Conservation (phyloP, 169 alveolate genomes). For the Eimeria brunetti region DNA sequence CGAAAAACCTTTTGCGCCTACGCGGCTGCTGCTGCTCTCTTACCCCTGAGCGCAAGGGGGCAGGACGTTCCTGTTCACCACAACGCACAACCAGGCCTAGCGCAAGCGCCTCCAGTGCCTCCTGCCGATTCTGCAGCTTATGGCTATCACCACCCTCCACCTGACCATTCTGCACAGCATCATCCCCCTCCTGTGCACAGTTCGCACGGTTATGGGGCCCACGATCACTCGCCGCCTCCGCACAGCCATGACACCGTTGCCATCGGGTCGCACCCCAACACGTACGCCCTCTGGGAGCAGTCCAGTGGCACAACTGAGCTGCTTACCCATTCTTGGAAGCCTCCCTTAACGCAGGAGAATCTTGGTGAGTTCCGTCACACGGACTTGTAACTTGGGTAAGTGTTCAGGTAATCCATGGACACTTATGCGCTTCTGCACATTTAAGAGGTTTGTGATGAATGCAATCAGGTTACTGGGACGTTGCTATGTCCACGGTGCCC, state of each 20-base stretch:
- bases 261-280: not conserved
- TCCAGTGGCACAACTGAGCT: constrained; percentile 44
- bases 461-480: constrained; percentile 81
- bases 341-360: constrained; percentile 55
- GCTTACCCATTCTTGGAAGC: constrained; percentile 56
- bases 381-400: not conserved
- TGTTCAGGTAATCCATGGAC: not conserved
- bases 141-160: constrained; percentile 50
- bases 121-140: constrained; percentile 38
- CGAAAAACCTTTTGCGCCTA: constrained; percentile 50
- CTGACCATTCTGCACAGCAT: constrained; percentile 24
- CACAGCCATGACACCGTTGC: constrained; percentile 8
- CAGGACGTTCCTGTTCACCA: constrained; percentile 59
- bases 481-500: constrained; percentile 86
- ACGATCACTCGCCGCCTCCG: constrained; percentile 19
- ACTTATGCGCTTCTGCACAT: too few species aligned
- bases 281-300: constrained; percentile 48
- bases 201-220: constrained; percentile 78
- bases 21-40: constrained; percentile 55
- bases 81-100: constrained; percentile 43
- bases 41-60: constrained; percentile 36
- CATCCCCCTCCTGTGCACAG: constrained; percentile 45
- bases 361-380: constrained; percentile 15
- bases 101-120: constrained; percentile 26
- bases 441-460: not conserved